Base-by-base conservation (phyloP, 2,329 filamentous ascomycete species). In the Neonectria magnoliae region DNA sequence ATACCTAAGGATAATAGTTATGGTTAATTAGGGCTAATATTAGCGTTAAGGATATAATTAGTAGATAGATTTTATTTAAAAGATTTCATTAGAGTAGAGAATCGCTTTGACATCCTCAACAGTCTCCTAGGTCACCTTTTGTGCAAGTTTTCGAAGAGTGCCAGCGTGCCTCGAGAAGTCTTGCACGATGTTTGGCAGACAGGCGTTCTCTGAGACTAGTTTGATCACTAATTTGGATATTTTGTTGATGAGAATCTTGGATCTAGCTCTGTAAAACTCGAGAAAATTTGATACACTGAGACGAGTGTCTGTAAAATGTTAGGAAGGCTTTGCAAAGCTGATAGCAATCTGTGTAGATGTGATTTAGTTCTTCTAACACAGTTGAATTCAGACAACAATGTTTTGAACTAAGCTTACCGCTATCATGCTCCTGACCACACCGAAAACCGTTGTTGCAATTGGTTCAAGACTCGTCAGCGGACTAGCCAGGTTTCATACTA, bases 121-220 rank as follows among this genome's bases (percentile, higher is more conserved):
- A 62, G 73, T 70, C 54, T 72, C 69, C 65, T 38, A 69, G 22
- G 67, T 75, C 20, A 58, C 67, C 25, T 75, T 76, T 62, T 73
- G 52, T 27, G 75, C 60, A 45, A 74, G 70, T 8, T 69, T 73
- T 45, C 64, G 66, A 53, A 76, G 73, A 48, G 44, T 60, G 18
- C 71, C 67, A 27, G 73, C 71, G 31, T 71, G 68, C 62, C 50
- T 64, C 51, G 76, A 56, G 53, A 76, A 76, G 11, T 75, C 75
- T 58, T 69, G 62, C 20, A 62, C 63, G 41, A 68, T 63, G 1
- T 36, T 22, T 62, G 71, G 73, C 57, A 76, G 65, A 54, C 56
- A 55, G 42, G 68, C 67, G 36, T 66, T 73, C 33, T 73, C 69
- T 54, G 74, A 64, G 31, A 71, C 61, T 41, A 74, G 33, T 10